These are phyloP conservation scores for Colletotrichum orchidophilum DNA, from an alignment of 2,329 filamentous ascomycete species.

Conservation along the genomic window DNA sequence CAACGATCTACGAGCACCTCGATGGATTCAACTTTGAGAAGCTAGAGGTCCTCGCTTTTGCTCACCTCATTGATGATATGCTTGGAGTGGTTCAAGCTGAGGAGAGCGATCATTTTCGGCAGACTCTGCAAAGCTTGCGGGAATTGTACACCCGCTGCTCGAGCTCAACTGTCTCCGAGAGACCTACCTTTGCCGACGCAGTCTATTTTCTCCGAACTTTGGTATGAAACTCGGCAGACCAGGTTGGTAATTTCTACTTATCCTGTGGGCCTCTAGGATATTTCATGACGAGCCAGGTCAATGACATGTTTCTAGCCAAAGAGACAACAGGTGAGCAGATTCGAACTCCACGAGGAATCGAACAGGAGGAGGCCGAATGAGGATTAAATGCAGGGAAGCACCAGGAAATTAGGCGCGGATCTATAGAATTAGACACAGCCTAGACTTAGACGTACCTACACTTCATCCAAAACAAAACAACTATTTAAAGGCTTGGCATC, in stretches of 20 bases:
- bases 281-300: not conserved
- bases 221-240: not conserved
- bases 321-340: too few species aligned
- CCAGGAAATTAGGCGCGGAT: not conserved
- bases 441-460: not conserved
- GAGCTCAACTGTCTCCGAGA: conserved; percentile 36
- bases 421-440: not conserved
- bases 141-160: conserved; percentile 43
- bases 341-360: not conserved
- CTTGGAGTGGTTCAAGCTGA: conserved; percentile 44
- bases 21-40: conserved; percentile 46
- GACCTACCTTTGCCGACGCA: conserved; percentile 46
- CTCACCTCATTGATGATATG: conserved; percentile 56
- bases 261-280: not conserved
- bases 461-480: not conserved
- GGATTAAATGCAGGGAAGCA: not conserved
- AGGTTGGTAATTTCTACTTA: not conserved
- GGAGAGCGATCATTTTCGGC: conserved; percentile 1
- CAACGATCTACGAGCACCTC: conserved; percentile 51
- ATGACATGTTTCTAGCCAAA: not conserved
- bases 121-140: conserved; percentile 37
- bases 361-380: not conserved
- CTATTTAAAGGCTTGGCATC: not conserved
- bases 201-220: conserved; percentile 1
- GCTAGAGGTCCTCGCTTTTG: conserved; percentile 58